phyloP scores from a whole-genome alignment of 2,329 filamentous ascomycete species.

The Huntiella moniliformis region DNA sequence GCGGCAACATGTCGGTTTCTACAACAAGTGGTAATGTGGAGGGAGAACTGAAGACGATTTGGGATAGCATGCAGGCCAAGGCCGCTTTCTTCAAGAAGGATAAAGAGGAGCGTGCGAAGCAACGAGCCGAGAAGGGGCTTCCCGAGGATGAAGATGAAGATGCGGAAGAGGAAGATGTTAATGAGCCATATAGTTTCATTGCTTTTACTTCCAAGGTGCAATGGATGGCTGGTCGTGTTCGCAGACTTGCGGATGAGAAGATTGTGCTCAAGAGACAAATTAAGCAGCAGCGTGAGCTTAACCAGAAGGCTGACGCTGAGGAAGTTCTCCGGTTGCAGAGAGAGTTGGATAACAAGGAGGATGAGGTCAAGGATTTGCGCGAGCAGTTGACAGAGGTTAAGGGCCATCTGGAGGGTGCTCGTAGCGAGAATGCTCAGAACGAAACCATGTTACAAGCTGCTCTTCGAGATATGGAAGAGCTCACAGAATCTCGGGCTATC shows the following conservation, averaged over 20 bases:
- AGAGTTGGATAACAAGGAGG: slow-evolving; percentile 12
- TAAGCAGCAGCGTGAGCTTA: slow-evolving; percentile 84
- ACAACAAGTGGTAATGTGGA: slow-evolving; percentile 37
- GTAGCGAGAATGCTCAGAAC: slow-evolving; percentile 14
- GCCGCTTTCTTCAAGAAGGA: slow-evolving; percentile 36
- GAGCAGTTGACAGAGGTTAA: slow-evolving; percentile 12
- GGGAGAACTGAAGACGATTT: slow-evolving; percentile 31
- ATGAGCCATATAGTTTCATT: slow-evolving; percentile 49
- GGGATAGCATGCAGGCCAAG: slow-evolving; percentile 33
- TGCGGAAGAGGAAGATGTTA: slow-evolving; percentile 40
- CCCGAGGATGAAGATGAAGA: slow-evolving; percentile 41
- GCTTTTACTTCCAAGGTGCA: slow-evolving; percentile 66
- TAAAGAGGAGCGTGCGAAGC: slow-evolving; percentile 33
- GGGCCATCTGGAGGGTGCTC: slow-evolving; percentile 11
- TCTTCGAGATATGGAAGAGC: slow-evolving; percentile 13
- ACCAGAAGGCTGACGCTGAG: slow-evolving; percentile 63
- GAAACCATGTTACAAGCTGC: slow-evolving; percentile 16
- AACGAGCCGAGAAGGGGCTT: slow-evolving; percentile 36
- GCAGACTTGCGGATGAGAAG: slow-evolving; percentile 69
- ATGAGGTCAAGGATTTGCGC: slow-evolving; percentile 11
- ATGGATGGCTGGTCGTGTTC: slow-evolving; percentile 59
- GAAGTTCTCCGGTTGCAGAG: slow-evolving; percentile 28
- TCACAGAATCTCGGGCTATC: slow-evolving; percentile 12
- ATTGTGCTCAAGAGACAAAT: slow-evolving; percentile 78
- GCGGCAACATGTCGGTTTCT: slow-evolving; percentile 8